phyloP scores from a whole-genome alignment of 805 yeast species.

The Metschnikowia gelsemii region DNA sequence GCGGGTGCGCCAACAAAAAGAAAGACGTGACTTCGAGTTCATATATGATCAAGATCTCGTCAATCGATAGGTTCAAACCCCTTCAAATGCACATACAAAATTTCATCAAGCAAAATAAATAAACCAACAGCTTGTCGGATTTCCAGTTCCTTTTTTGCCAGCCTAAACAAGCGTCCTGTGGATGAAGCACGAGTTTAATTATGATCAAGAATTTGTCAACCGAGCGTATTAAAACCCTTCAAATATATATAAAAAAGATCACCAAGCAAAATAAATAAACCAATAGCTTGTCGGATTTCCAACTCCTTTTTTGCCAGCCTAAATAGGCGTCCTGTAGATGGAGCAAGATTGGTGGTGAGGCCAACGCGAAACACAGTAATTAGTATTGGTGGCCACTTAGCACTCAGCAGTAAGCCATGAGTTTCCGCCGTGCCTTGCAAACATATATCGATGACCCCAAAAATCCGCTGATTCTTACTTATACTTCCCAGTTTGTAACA shows the following conservation, averaged over 20 bases:
- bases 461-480: slow-evolving; percentile 40
- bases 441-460: slow-evolving; percentile 51
- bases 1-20: slow-evolving; percentile 15
- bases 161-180: neutral
- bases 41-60: neutral
- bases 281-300: no score
- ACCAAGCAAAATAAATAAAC: no score
- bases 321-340: slow-evolving; percentile 8
- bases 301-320: no score
- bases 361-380: slow-evolving; percentile 1
- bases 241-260: no score
- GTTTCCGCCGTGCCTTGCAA: slow-evolving; percentile 49
- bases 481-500: slow-evolving; percentile 54
- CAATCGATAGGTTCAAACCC: no score
- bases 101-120: no score
- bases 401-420: slow-evolving; percentile 31
- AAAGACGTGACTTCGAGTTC: slow-evolving; percentile 11
- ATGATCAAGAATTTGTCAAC: no score
- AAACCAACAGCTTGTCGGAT: no score
- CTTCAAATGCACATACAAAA: no score
- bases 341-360: neutral
- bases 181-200: neutral
- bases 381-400: no score
- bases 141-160: no score
- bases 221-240: no score